Conservation (phyloP, 2,329 filamentous ascomycete genomes). For the Tolypocladium endophyticum region DNA sequence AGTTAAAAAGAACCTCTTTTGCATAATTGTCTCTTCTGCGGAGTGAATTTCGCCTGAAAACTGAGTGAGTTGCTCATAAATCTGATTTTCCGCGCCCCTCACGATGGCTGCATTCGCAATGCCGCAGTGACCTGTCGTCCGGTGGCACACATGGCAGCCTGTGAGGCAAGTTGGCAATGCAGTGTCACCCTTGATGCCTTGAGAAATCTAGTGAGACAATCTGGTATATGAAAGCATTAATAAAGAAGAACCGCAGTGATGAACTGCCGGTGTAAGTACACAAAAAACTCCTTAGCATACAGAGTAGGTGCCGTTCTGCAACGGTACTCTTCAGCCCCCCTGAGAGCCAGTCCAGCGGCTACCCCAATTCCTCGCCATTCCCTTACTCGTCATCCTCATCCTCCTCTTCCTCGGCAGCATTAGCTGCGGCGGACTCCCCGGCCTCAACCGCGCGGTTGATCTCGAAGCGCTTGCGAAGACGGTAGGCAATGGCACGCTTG, state of each 20-base stretch:
- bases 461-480: conserved; percentile 26
- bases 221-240: neutral
- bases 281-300: neutral
- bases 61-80: neutral
- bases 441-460: conserved; percentile 11
- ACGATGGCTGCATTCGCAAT: neutral
- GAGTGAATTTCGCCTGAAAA: too few species aligned
- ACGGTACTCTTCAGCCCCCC: neutral
- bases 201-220: neutral
- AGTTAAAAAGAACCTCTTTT: neutral
- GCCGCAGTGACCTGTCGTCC: too few species aligned
- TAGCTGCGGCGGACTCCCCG: neutral
- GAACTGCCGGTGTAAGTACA: neutral
- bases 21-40: neutral
- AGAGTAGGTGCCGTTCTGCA: neutral
- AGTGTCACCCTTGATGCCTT: neutral
- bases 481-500: conserved; percentile 52
- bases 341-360: neutral
- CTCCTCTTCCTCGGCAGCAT: neutral
- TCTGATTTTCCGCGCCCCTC: neutral
- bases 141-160: neutral
- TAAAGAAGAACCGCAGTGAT: neutral
- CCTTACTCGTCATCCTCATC: neutral
- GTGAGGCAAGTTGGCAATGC: too few species aligned
- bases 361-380: neutral